Evolutionary conservation across 345 rosid genomes (phyloP).

Genomic region (Salix purpurea): DNA sequence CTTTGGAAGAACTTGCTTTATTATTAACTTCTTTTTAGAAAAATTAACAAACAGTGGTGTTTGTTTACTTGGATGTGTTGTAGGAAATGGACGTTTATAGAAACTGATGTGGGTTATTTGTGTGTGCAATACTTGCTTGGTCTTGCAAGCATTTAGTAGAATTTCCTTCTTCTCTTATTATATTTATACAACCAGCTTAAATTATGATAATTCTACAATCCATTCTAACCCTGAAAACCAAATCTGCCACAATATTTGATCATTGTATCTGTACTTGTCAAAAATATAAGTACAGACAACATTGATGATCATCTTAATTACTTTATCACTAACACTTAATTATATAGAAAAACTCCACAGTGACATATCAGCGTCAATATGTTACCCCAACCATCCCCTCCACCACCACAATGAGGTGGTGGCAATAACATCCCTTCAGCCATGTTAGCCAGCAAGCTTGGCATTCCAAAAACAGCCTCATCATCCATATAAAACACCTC

Average conservation of each 20-base stretch:
- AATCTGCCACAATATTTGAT: background rate
- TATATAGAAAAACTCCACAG: conserved; percentile 52
- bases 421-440: conserved; percentile 79
- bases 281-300: background rate
- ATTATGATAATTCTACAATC: background rate
- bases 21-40: too few relatives aligned
- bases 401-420: conserved; percentile 44
- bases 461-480: conserved; percentile 62
- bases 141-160: background rate
- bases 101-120: background rate
- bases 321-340: background rate
- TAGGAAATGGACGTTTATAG: background rate
- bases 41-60: background rate
- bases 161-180: background rate
- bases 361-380: conserved; percentile 37
- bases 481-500: conserved; percentile 47
- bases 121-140: background rate
- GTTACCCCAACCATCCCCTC: conserved; percentile 23
- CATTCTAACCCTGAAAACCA: background rate
- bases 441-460: conserved; percentile 54
- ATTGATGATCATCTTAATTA: background rate
- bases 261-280: background rate
- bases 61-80: background rate
- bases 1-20: too few relatives aligned
- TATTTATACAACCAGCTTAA: background rate